Conservation (phyloP, 306 rosid species). For the Castanea mollissima region DNA sequence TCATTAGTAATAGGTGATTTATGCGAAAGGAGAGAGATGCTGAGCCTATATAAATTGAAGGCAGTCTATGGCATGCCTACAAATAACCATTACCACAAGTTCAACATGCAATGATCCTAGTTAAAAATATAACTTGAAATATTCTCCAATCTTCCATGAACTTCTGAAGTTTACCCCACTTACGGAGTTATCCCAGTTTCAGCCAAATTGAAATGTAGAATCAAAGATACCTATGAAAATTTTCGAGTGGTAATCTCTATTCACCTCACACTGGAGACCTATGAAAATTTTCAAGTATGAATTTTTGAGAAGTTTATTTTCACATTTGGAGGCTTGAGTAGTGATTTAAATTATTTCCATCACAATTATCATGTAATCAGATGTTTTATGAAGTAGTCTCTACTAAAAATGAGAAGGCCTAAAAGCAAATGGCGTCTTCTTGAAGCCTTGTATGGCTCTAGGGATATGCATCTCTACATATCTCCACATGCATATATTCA, state of each 20-base stretch:
- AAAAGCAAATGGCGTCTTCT: not conserved
- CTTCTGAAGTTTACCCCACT: not conserved
- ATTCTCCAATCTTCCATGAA: not conserved
- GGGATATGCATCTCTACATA: not conserved
- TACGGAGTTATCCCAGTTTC: not conserved
- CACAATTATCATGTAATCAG: not conserved
- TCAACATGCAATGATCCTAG: not conserved
- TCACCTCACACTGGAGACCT: not conserved
- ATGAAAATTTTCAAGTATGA: not conserved
- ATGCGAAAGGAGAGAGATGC: not conserved
- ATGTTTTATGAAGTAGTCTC: not conserved
- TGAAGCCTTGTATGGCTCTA: not conserved
- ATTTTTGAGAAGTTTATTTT: not conserved
- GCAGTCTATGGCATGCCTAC: not conserved
- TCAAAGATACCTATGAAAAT: not conserved
- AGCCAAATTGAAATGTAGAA: not conserved
- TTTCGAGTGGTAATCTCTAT: not conserved
- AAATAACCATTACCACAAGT: not conserved
- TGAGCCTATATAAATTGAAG: conserved; percentile 9
- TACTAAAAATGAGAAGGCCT: not conserved
- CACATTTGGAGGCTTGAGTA: not conserved
- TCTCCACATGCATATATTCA: not conserved
- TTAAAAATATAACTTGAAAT: not conserved
- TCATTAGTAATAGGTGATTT: conserved; percentile 11
- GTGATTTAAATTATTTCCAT: not conserved